Conservation (phyloP, 352 stramenopile species). For the Globisporangium camurandrum region DNA sequence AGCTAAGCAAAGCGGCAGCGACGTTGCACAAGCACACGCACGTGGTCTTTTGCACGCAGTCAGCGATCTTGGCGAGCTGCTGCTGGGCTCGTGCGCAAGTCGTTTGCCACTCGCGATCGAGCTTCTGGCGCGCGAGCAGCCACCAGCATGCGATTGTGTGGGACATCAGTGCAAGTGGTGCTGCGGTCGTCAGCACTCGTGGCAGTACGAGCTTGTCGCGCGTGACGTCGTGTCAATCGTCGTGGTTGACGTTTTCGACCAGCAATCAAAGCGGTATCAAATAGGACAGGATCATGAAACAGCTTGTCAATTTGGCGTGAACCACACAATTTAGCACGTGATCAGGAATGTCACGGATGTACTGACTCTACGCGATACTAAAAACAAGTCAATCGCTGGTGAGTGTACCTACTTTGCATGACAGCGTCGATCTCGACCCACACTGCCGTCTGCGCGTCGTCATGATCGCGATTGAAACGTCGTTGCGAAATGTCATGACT, state of each 20-base stretch:
- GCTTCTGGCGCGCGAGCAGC: conserved; percentile 46
- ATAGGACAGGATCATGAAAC: too few species aligned
- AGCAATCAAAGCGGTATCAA: too few species aligned
- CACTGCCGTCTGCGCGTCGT: conserved; percentile 3
- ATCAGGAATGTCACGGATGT: not conserved
- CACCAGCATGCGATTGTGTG: conserved; percentile 80
- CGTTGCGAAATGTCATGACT: not conserved
- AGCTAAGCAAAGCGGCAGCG: too few species aligned
- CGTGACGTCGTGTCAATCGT: too few species aligned
- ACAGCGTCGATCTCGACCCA: not conserved
- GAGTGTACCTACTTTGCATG: too few species aligned
- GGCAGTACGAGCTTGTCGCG: not conserved
- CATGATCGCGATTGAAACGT: conserved; percentile 12
- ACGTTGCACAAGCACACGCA: conserved; percentile 14
- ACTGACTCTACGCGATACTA: not conserved
- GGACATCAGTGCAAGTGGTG: too few species aligned
- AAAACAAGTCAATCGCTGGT: not conserved
- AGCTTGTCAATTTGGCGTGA: too few species aligned
- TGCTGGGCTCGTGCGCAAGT: conserved; percentile 36
- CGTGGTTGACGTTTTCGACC: not conserved
- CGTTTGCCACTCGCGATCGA: conserved; percentile 59
- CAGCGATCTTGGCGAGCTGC: conserved; percentile 56
- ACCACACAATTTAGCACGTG: too few species aligned
- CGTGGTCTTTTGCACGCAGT: conserved; percentile 72
- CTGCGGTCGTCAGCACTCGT: not conserved